Evolutionary conservation across 1,284 basidiomycete genomes (phyloP).

Genomic region (Ceratobasidium sp.): DNA sequence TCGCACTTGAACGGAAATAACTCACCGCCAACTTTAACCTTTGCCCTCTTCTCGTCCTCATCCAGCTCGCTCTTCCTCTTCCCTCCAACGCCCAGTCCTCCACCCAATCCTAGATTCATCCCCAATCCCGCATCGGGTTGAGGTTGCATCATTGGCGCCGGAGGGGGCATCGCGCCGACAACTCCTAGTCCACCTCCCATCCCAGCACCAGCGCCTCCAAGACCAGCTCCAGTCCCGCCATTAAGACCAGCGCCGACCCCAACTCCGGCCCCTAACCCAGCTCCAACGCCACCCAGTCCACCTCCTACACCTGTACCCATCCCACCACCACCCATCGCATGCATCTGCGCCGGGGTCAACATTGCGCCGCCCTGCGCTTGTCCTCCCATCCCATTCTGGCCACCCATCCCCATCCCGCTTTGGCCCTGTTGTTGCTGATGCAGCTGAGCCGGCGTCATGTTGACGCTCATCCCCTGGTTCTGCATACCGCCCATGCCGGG

Average conservation of each 20-base stretch:
- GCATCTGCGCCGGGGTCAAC: slow-evolving; percentile 22
- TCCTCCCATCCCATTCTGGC: too few relatives aligned
- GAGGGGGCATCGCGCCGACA: too few relatives aligned
- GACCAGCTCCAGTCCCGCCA: neutral
- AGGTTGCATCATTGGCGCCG: slow-evolving; percentile 19
- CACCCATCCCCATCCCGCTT: too few relatives aligned
- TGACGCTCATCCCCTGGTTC: too few relatives aligned
- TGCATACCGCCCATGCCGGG: too few relatives aligned
- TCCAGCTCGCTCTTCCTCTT: slow-evolving; percentile 39
- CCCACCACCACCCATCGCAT: slow-evolving; percentile 2
- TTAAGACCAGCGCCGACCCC: neutral
- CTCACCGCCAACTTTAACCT: slow-evolving; percentile 30
- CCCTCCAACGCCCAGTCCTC: neutral
- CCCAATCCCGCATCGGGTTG: neutral
- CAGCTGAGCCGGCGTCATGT: too few relatives aligned
- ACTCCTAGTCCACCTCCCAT: too few relatives aligned
- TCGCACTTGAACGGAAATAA: neutral
- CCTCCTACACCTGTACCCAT: too few relatives aligned
- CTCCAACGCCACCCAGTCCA: too few relatives aligned
- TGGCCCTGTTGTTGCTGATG: too few relatives aligned
- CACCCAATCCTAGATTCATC: neutral
- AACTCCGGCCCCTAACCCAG: too few relatives aligned
- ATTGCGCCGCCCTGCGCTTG: neutral
- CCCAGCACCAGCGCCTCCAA: neutral
- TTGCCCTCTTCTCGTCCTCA: slow-evolving; percentile 38